Evolutionary conservation across 2,329 filamentous ascomycete species (phyloP), one percentile per base, ranked within the genome.

Genomic region (Sporothrix phasma): DNA sequence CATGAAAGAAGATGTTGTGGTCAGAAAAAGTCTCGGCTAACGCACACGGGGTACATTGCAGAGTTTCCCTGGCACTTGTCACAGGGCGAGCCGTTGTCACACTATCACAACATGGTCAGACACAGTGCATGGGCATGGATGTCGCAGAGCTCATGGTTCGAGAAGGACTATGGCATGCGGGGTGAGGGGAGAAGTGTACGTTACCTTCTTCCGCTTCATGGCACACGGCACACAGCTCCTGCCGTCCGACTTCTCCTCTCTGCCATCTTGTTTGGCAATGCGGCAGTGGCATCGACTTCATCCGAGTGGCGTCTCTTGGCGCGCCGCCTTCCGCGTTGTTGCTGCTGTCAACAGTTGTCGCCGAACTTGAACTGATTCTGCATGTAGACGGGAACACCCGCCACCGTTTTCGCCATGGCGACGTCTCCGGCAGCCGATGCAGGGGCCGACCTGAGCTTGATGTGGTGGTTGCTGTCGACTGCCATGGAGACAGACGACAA

Each of bases 1-100:
- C 46, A 10, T 56, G 31, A 5, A 41, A 3, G 17, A 63, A 66
- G 47, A 66, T 45, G 34, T 66, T 66, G 37, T 65, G 64, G 13
- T 62, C 26, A 3, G 41, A 7, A n/a, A 19, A 65, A 62, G 2
- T 37, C 45, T 19, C 39, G 58, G 15, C 31, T 22, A 17, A 61
- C 15, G 47, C 64, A 65, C 7, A 41, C 11, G 8, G 60, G 64
- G 19, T 26, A 39, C 2, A 2, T 2, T 3, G n/a, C 2, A 2
- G 41, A n/a, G 17, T 47, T 31, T 3, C 47, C 31, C 39, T 49
- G 24, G 13, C 41, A 62, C 2, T 41, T 45, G 3, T 43, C 26
- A n/a, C 64, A 65, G 3, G 51, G 29, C 19, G 24, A 59, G 3
- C 45, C 39, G 7, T 47, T 22, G 26, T 56, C 24, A 34, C 61